Base-by-base conservation (phyloP, 805 yeast genomes). In the Kodamaea jinghongensis region DNA sequence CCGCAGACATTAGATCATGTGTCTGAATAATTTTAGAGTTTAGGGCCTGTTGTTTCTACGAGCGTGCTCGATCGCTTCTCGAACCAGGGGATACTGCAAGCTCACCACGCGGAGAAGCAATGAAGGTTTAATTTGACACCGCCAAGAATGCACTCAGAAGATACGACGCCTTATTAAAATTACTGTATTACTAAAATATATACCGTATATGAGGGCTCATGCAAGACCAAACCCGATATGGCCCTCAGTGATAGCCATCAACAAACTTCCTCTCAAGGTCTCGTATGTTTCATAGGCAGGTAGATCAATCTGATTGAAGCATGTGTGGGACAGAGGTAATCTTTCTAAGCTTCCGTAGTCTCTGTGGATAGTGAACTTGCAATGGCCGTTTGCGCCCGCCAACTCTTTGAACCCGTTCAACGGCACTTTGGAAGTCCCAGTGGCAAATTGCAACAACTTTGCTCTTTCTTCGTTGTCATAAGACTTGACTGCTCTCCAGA, bases 361-460 rank as follows among this genome's bases (percentile, higher is more conserved):
- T 42, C 95, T 75, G 56, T 88, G 96, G 42, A 93, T 86, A 45
- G 86, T 81, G 63, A 93, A 93, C 55, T 86, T 86, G 33, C 89
- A 79, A 6, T 81, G 73, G 2, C 96, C 97, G 54, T 80, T 79
- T 46, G 89, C 86, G 13, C 98, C 96, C 41, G 86, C 82, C 46
- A 93, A 71, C 51, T 84, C 95, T 51, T 85, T 83, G 59, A 93
- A 93, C 1, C 99, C 99, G 54, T 86, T 85, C 46, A 90, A 71
- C 16, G 99, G 99, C 6, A 93, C 98, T 61, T 90, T 89, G 46
- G 95, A 83, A 0, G 99, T 91, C 44, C 99, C 99, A 0, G 99
- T 93, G 1, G 95, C 91, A 70, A 93, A 93, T 58, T 93, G 99
- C 43, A 93, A 67, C 48, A 93, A 66, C 56, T 89, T 90, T 6